Evolutionary conservation across 495 filamentous ascomycete species (phyloP).

Genomic region (Parathielavia appendiculata): DNA sequence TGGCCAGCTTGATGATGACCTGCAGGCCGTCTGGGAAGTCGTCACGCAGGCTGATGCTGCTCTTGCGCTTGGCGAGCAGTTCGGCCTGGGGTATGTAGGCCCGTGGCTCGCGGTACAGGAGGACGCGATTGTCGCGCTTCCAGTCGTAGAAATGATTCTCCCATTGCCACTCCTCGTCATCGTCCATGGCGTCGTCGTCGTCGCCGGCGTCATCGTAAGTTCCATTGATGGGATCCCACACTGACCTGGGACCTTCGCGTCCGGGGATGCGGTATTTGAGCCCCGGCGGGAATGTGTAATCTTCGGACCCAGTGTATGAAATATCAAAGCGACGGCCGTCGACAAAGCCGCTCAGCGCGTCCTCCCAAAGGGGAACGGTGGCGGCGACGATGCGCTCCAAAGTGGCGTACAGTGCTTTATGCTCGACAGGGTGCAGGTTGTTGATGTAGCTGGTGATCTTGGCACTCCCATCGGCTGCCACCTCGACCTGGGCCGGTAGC

Average conservation of each 20-base stretch:
- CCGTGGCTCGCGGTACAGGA: conserved; percentile 24
- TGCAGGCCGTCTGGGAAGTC: conserved; percentile 39
- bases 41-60: conserved; percentile 6
- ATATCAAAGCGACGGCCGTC: conserved; percentile 18
- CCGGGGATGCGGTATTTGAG: conserved; percentile 18
- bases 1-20: conserved; percentile 59
- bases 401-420: conserved; percentile 46
- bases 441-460: conserved; percentile 64
- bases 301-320: neutral
- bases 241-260: conserved; percentile 4
- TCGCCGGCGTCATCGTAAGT: neutral
- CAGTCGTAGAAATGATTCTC: conserved; percentile 15
- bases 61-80: neutral
- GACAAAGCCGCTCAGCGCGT: conserved; percentile 20
- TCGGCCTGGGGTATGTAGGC: conserved; percentile 13
- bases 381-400: conserved; percentile 47
- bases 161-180: conserved; percentile 14
- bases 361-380: conserved; percentile 50
- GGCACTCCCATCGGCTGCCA: conserved; percentile 47
- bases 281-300: conserved; percentile 19
- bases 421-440: conserved; percentile 50
- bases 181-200: neutral
- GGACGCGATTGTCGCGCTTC: conserved; percentile 12
- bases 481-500: conserved; percentile 53
- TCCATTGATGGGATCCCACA: conserved; percentile 12